Conservation (phyloP, 768 basidiomycete species). For the Pleurotus djamor region DNA sequence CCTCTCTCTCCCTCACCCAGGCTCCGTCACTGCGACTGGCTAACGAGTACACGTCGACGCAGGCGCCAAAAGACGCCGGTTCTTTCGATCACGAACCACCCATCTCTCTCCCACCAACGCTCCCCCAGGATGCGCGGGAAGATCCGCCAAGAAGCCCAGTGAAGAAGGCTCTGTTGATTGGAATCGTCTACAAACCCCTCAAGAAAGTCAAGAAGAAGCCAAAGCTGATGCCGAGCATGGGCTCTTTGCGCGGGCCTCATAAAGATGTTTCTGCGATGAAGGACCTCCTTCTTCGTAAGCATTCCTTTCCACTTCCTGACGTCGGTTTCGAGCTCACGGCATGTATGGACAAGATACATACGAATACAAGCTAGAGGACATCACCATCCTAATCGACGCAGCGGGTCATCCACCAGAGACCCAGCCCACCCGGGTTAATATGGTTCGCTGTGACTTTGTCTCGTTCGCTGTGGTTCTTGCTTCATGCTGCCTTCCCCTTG, state of each 20-base stretch:
- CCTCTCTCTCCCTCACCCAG: too few species aligned
- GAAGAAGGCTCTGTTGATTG: conserved; percentile 34
- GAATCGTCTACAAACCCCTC: conserved; percentile 24
- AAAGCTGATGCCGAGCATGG: neutral
- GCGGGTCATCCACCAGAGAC: neutral
- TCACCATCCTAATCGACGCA: conserved; percentile 26
- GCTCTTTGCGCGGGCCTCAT: conserved; percentile 29
- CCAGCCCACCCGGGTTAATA: conserved; percentile 25
- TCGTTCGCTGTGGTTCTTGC: neutral
- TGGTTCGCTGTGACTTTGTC: conserved; percentile 20
- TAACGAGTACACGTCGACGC: too few species aligned
- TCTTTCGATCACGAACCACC: too few species aligned
- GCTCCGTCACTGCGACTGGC: too few species aligned
- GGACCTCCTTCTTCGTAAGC: conserved; percentile 34
- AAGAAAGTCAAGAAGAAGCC: neutral
- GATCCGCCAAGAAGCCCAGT: neutral
- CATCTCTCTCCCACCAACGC: too few species aligned
- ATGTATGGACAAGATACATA: conserved; percentile 19
- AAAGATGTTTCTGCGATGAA: conserved; percentile 32
- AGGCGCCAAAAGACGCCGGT: too few species aligned
- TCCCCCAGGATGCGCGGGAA: too few species aligned
- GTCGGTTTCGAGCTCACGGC: neutral
- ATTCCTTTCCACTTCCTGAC: neutral
- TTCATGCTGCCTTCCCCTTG: neutral
- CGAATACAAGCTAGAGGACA: conserved; percentile 22